phyloP scores from a whole-genome alignment of 768 basidiomycete genomes.

The Mycena venus region DNA sequence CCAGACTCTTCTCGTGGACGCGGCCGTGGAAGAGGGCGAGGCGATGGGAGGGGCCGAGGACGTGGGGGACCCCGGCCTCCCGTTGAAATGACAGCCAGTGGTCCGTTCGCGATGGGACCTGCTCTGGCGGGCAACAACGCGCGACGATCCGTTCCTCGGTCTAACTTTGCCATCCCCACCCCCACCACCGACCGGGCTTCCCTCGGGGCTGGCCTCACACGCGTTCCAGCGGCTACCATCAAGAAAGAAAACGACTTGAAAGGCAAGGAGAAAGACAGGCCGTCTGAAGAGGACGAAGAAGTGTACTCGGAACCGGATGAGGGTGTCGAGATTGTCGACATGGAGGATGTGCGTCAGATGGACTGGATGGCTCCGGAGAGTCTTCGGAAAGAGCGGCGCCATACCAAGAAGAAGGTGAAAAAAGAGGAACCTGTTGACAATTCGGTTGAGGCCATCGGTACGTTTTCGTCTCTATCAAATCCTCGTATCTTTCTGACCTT shows the following conservation, averaged over 20 bases:
- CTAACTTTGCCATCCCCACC: conserved; percentile 67
- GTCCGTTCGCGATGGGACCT: conserved; percentile 91
- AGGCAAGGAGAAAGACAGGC: conserved; percentile 43
- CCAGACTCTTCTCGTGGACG: conserved; percentile 54
- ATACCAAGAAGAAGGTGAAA: conserved; percentile 55
- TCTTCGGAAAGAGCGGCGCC: conserved; percentile 62
- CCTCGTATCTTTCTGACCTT: not conserved
- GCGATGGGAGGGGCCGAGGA: conserved; percentile 41
- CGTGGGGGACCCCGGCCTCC: conserved; percentile 64
- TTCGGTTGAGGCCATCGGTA: conserved; percentile 36
- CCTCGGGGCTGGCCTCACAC: conserved; percentile 64
- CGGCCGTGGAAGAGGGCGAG: conserved; percentile 60
- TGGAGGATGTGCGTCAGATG: conserved; percentile 81
- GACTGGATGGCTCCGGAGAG: conserved; percentile 93
- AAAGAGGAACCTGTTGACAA: conserved; percentile 49
- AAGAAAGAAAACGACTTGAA: conserved; percentile 55
- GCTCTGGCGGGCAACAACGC: conserved; percentile 71
- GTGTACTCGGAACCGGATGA: conserved; percentile 90
- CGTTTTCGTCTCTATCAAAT: conserved; percentile 11
- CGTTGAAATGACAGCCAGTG: conserved; percentile 86
- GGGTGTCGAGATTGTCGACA: conserved; percentile 88
- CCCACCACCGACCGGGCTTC: conserved; percentile 55
- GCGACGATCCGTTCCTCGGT: conserved; percentile 65
- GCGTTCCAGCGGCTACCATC: conserved; percentile 63
- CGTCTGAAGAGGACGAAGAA: conserved; percentile 67